Percentiles rank a stretch among this genome's conserved stretches.
Conservation (phyloP, 805 yeast genomes). For the Metschnikowia hibisci region DNA sequence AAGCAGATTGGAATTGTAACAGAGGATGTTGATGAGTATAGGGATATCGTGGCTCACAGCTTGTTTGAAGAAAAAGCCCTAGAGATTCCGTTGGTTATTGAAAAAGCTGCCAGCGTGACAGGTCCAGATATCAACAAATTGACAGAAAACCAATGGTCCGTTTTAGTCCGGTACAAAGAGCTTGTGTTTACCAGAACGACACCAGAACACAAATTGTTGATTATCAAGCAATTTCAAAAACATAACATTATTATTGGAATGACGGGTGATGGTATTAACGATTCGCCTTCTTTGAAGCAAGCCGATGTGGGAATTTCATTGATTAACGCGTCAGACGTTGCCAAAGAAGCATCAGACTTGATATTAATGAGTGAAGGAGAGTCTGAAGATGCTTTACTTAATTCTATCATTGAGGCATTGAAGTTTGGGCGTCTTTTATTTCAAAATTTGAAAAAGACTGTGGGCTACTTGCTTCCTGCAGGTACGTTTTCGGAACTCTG, state of each 20-base stretch:
- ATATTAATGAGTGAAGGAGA: conserved; percentile 20
- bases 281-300: conserved; percentile 34
- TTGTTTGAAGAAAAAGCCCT: conserved; percentile 2
- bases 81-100: conserved; percentile 12
- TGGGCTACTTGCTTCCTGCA: conserved; percentile 49
- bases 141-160: conserved; percentile 42
- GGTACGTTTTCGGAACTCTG: conserved; percentile 49
- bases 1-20: conserved; percentile 38
- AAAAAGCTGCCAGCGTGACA: conserved; percentile 29
- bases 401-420: conserved; percentile 32
- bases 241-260: conserved; percentile 29
- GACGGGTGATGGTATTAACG: conserved; percentile 37
- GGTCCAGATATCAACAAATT: conserved; percentile 30
- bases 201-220: conserved; percentile 51
- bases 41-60: conserved; percentile 14
- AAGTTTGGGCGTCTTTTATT: conserved; percentile 44
- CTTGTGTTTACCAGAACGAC: conserved; percentile 39
- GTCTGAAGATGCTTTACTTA: conserved; percentile 20
- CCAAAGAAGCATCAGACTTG: conserved; percentile 37
- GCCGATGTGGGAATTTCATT: conserved; percentile 34
- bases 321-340: conserved; percentile 30
- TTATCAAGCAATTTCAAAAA: conserved; percentile 44
- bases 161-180: conserved; percentile 27
- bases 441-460: conserved; percentile 46
- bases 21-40: conserved; percentile 20